Evolutionary conservation across 2,329 filamentous ascomycete genomes (phyloP), one percentile per base, ranked within the genome.

Genomic region (Claviceps cyperi): DNA sequence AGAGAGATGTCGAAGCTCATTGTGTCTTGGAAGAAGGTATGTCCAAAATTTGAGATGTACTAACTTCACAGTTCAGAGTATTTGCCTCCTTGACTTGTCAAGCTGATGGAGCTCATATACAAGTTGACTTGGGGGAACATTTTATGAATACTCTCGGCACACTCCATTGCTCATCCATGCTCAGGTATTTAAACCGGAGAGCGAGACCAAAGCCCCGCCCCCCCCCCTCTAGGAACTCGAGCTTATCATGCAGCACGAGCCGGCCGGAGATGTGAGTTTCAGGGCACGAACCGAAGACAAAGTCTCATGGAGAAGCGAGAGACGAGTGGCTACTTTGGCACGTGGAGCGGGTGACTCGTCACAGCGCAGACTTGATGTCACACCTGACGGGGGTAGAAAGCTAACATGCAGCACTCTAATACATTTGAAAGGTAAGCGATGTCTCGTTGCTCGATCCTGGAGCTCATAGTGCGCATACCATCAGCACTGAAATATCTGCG

Each of bases 1-100:
- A 57, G 48, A 46, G 59, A 40, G 38, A 64, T 51, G 51, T 56
- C 55, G 50, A 62, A 58, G 38, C 58, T 58, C 62, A 65, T 65
- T 22, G 50, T 57, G 49, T 3, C 8, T 21, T 21, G 46, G 28
- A 4, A 7, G 21, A 7, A 7, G 17, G 5, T 28, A 32, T 11
- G 9, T 32, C 28, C 24, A 15, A 19, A 24, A n/a, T 19, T 36
- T 21, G 19, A 43, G 19, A 43, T 22, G n/a, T 14, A 21, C 9
- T 43, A 15, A 15, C 3, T 9, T 19, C 5, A 15, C 9, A 28
- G 5, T 5, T 19, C 3, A 9, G 19, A 28, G 40, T 13, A 28
- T 44, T 11, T 19, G 35, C 37, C 22, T 28, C 19, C 5, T 24
- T 8, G 21, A 28, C 14, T 32, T 1, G 9, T 13, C 19, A 17